Evolutionary conservation across 129 eudicot genomes (phyloP).

Genomic region (Ambrosia trifida): DNA sequence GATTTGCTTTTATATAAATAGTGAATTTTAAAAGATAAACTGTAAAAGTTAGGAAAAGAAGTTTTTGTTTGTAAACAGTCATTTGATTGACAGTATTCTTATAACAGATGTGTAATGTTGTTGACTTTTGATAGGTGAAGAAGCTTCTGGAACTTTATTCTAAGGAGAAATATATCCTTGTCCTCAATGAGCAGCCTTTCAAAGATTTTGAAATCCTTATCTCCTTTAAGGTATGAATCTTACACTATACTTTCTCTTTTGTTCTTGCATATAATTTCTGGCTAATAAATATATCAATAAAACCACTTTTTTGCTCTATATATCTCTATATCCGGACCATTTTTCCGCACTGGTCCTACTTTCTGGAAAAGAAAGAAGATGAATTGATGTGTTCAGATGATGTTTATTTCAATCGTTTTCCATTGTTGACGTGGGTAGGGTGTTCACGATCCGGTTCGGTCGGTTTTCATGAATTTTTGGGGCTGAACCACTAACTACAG

Average conservation of each 20-base stretch:
- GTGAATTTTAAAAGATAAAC: too few species aligned
- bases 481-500: too few species aligned
- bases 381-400: neutral
- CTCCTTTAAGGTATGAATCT: slow-evolving; percentile 68
- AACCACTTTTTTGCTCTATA: neutral
- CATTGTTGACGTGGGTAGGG: neutral
- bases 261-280: neutral
- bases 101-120: slow-evolving; percentile 1
- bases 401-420: neutral
- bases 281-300: neutral
- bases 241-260: neutral
- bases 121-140: slow-evolving; percentile 46
- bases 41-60: too few species aligned
- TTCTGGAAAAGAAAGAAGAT: slow-evolving; percentile 4
- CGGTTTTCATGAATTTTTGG: too few species aligned
- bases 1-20: neutral
- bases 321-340: slow-evolving; percentile 4
- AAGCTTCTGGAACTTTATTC: slow-evolving; percentile 58
- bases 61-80: neutral
- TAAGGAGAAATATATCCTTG: slow-evolving; percentile 73
- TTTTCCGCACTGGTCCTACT: slow-evolving; percentile 18
- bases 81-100: neutral
- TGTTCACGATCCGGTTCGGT: too few species aligned
- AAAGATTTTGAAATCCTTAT: slow-evolving; percentile 66
- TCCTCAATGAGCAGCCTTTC: slow-evolving; percentile 52